Evolutionary conservation across 257 asterid genomes (phyloP).

Genomic region (Scutellaria baicalensis): DNA sequence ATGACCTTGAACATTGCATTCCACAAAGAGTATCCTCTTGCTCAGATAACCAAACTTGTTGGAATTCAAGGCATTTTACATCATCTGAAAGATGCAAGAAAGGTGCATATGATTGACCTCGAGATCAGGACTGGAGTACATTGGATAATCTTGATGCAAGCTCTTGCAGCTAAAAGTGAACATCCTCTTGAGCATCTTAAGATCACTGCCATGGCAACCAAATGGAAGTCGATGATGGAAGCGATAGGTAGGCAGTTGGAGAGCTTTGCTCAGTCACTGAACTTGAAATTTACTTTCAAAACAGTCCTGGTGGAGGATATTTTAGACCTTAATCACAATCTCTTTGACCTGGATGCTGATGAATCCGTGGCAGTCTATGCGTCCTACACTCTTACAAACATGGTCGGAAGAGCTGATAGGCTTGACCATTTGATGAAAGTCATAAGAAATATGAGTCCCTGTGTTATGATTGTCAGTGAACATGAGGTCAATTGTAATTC

Average conservation of each 20-base stretch:
- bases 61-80: constrained; percentile 9
- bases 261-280: constrained; percentile 11
- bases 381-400: neutral
- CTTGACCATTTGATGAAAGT: constrained; percentile 29
- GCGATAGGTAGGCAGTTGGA: constrained; percentile 11
- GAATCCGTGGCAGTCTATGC: constrained; percentile 3
- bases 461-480: constrained; percentile 30
- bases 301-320: constrained; percentile 2
- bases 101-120: constrained; percentile 7
- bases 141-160: constrained; percentile 16
- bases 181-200: constrained; percentile 2
- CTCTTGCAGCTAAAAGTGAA: neutral
- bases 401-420: constrained; percentile 14
- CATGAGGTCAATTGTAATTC: constrained; percentile 36
- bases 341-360: neutral
- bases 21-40: neutral
- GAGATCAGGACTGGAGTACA: constrained; percentile 18
- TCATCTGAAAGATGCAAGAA: neutral
- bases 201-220: constrained; percentile 8
- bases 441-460: constrained; percentile 24
- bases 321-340: neutral
- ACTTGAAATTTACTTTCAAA: neutral
- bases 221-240: neutral
- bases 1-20: neutral
- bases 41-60: constrained; percentile 12